A percentile compares a stretch with the other conserved stretches of the same genome.
phyloP scores from a whole-genome alignment of 2,329 filamentous ascomycete genomes.

The Aspergillus vadensis region DNA sequence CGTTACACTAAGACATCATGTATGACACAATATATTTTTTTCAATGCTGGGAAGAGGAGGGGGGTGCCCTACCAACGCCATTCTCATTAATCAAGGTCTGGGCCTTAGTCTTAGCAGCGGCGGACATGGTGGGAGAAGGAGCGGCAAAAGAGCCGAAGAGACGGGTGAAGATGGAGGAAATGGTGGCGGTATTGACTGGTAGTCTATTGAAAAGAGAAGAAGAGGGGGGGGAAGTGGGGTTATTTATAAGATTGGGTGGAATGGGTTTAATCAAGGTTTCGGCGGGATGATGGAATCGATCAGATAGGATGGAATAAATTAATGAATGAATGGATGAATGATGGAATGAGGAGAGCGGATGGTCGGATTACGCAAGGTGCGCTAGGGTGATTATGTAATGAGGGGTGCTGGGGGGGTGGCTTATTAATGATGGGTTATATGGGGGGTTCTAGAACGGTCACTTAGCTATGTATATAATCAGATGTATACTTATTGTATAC shows the following conservation, averaged over 20 bases:
- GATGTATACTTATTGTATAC: neutral
- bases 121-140: constrained; percentile 70
- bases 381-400: too few species aligned
- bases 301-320: too few species aligned
- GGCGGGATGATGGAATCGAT: neutral
- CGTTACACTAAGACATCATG: neutral
- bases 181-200: constrained; percentile 42
- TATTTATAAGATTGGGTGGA: constrained; percentile 4
- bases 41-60: neutral
- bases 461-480: too few species aligned
- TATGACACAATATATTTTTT: neutral
- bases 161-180: constrained; percentile 69
- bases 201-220: neutral
- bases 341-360: neutral
- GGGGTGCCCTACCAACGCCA: constrained; percentile 66
- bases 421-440: too few species aligned
- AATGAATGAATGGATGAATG: neutral
- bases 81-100: constrained; percentile 87
- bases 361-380: neutral
- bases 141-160: constrained; percentile 66
- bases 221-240: neutral
- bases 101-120: constrained; percentile 80
- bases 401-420: too few species aligned
- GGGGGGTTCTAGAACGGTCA: too few species aligned
- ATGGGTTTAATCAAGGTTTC: neutral